Percentiles rank a stretch among this genome's conserved stretches.
Evolutionary conservation across 2,329 filamentous ascomycete genomes (phyloP).

Genomic region (Tolypocladium guangdongense): DNA sequence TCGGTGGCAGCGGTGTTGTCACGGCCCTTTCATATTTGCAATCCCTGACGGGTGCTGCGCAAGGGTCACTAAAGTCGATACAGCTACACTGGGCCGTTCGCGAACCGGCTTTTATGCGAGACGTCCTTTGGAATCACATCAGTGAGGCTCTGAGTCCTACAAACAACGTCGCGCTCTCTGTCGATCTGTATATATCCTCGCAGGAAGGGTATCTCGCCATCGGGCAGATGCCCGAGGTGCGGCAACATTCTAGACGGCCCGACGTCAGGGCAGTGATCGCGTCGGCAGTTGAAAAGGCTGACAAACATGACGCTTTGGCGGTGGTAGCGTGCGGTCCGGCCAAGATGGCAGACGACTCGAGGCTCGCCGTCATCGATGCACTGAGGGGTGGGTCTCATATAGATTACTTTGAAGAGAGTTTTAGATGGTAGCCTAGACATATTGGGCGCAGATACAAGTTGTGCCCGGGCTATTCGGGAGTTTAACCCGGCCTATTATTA

Average conservation of each 20-base stretch:
- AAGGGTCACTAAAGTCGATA: slow-evolving; percentile 10
- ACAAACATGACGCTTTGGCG: slow-evolving; percentile 18
- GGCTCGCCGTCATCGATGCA: slow-evolving; percentile 21
- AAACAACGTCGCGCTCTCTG: slow-evolving; percentile 13
- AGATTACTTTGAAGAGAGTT: slow-evolving; percentile 8
- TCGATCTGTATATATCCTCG: slow-evolving; percentile 26
- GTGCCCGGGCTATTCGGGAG: neutral
- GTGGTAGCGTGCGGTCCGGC: slow-evolving; percentile 34
- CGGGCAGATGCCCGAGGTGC: slow-evolving; percentile 2
- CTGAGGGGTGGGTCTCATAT: slow-evolving; percentile 12
- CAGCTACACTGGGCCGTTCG: slow-evolving; percentile 33
- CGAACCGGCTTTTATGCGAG: slow-evolving; percentile 24
- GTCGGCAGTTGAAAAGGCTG: slow-evolving; percentile 10
- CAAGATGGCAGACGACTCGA: slow-evolving; percentile 31
- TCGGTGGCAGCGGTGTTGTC: slow-evolving; percentile 34
- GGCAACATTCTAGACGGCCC: slow-evolving; percentile 17
- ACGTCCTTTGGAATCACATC: slow-evolving; percentile 23
- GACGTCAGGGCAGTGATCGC: slow-evolving; percentile 21
- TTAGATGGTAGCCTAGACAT: neutral
- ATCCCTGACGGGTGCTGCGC: slow-evolving; percentile 9
- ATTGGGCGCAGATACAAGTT: neutral
- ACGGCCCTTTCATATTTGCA: slow-evolving; percentile 28
- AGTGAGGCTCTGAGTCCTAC: slow-evolving; percentile 9
- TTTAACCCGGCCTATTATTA: neutral
- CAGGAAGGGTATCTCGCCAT: neutral